phyloP scores from a whole-genome alignment of 768 basidiomycete genomes.

The Tylopilus plumbeoviolaceoides region DNA sequence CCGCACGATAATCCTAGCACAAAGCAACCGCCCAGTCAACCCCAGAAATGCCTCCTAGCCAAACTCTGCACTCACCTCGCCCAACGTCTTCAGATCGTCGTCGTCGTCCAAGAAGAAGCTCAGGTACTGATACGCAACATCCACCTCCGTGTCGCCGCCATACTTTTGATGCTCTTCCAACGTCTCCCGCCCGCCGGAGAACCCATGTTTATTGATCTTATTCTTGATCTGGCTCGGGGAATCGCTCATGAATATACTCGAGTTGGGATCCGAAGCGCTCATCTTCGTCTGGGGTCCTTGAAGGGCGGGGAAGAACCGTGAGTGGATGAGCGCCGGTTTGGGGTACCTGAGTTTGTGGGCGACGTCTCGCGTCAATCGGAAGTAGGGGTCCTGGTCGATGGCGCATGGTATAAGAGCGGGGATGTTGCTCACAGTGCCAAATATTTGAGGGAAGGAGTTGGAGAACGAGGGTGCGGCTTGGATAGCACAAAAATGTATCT shows the following conservation, averaged over 20 bases:
- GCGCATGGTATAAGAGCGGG: constrained; percentile 97
- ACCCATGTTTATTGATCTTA: constrained; percentile 94
- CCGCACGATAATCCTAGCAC: constrained; percentile 85
- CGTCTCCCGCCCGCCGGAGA: constrained; percentile 94
- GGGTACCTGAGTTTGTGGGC: constrained; percentile 93
- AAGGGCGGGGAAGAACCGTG: constrained; percentile 97
- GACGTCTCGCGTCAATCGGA: constrained; percentile 95
- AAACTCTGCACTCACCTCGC: constrained; percentile 46
- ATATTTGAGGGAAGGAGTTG: constrained; percentile 98
- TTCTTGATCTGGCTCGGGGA: constrained; percentile 92
- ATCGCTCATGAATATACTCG: constrained; percentile 95
- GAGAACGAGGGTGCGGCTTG: constrained; percentile 97
- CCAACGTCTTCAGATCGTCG: constrained; percentile 73
- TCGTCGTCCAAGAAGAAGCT: constrained; percentile 96
- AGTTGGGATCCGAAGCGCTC: constrained; percentile 93
- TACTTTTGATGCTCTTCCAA: constrained; percentile 87
- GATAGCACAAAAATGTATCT: constrained; percentile 92
- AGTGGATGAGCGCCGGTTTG: constrained; percentile 88
- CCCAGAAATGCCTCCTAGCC: background rate
- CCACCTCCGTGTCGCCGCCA: constrained; percentile 92
- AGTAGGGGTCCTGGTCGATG: constrained; percentile 97
- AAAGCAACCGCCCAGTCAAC: background rate
- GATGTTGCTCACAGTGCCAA: constrained; percentile 74
- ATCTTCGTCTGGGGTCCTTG: constrained; percentile 99
- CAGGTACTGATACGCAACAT: constrained; percentile 93